phyloP scores from a whole-genome alignment of 2,329 filamentous ascomycete genomes.

The Neospermospora avenae region DNA sequence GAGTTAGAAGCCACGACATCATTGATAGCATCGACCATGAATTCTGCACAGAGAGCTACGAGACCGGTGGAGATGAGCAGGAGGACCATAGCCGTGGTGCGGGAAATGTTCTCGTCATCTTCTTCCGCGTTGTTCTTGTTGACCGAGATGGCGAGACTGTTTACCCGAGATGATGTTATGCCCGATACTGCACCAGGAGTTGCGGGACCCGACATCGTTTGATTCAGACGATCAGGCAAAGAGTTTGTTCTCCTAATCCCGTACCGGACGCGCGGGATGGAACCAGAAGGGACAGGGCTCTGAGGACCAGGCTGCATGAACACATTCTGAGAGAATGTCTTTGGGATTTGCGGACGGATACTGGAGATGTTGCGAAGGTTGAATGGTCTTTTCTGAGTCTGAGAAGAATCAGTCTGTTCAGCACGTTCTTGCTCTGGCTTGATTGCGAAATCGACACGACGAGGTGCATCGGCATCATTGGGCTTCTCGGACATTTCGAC shows the following conservation, averaged over 20 bases:
- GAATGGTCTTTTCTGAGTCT: conserved; percentile 46
- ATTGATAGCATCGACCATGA: conserved; percentile 65
- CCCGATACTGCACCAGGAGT: conserved; percentile 11
- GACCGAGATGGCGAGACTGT: conserved; percentile 28
- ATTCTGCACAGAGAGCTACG: conserved; percentile 67
- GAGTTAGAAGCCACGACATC: conserved; percentile 54
- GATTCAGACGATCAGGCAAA: conserved; percentile 64
- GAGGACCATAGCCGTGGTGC: conserved; percentile 55
- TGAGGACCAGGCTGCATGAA: conserved; percentile 51
- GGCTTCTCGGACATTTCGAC: conserved; percentile 24
- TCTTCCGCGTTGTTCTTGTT: conserved; percentile 24
- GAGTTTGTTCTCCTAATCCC: conserved; percentile 73
- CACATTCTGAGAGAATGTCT: conserved; percentile 67
- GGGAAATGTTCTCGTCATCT: conserved; percentile 49
- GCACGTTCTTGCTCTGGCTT: conserved; percentile 35
- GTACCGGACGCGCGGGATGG: conserved; percentile 55
- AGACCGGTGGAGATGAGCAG: conserved; percentile 62
- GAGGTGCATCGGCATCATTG: conserved; percentile 40
- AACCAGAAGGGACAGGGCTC: conserved; percentile 34
- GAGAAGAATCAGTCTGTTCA: conserved; percentile 19
- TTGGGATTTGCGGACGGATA: conserved; percentile 58
- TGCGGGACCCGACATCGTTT: conserved; percentile 22
- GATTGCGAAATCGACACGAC: conserved; percentile 58
- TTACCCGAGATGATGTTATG: conserved; percentile 20
- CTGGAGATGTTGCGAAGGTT: conserved; percentile 50